Conservation (phyloP, 192 early-diverging fungal species). For the Funneliformis geosporum region DNA sequence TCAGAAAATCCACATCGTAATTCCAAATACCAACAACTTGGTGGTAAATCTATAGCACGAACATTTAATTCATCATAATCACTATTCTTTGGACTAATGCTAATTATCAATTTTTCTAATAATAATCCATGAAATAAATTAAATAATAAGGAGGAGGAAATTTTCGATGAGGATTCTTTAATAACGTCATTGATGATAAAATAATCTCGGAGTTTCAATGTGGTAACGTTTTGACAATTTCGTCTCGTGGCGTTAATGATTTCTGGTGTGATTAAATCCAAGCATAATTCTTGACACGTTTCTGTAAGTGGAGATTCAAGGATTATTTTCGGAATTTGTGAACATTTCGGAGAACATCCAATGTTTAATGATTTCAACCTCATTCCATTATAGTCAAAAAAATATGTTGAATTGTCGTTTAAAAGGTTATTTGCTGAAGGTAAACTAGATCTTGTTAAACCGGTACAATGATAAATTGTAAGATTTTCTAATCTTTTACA, state of each 20-base stretch:
- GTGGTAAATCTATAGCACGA: background rate
- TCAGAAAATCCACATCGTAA: background rate
- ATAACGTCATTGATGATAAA: background rate
- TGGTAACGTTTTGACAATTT: background rate
- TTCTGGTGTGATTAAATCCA: background rate
- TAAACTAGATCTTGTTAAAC: background rate
- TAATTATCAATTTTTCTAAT: background rate
- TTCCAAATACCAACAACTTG: background rate
- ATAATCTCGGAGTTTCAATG: background rate
- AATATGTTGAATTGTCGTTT: background rate
- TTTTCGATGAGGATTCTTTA: background rate
- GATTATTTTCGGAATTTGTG: background rate
- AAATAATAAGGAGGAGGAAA: background rate
- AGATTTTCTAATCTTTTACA: background rate
- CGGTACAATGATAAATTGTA: background rate
- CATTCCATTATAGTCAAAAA: background rate
- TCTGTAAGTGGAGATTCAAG: background rate
- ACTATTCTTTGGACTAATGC: background rate
- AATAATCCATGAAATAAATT: background rate
- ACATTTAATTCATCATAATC: background rate
- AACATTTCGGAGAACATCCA: background rate
- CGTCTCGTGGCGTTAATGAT: background rate
- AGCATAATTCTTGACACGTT: background rate
- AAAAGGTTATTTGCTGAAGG: background rate
- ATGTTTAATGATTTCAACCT: background rate